Evolutionary conservation across 2,329 filamentous ascomycete genomes (phyloP), one percentile per base, ranked within the genome.

Genomic region (Biscogniauxia sp.): DNA sequence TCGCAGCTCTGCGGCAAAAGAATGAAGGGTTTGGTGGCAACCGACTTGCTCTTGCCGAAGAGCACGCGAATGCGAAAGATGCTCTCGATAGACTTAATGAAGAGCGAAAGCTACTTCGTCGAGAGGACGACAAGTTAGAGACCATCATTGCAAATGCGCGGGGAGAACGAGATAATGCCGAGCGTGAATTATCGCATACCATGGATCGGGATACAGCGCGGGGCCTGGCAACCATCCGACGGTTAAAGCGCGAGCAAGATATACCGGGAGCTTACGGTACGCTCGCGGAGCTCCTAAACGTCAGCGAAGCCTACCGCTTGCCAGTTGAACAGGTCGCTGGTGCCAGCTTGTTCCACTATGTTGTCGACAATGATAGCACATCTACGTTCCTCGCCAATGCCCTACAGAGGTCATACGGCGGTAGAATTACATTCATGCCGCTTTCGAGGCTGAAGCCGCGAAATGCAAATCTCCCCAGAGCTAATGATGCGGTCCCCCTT

Each of bases 251-350:
- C 54, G 88, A 96, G 67, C 82, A 89, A 64, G 86, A 92, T 61
- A 86, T 98, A 5, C 85, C 90, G 1, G 95, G 95, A 25, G 92
- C 95, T 1, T 96, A 97, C 73, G 95, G 96, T 55, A 96, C 93
- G 0, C 77, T 99, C 45, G 93, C 94, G 4, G 96, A 99, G 74
- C 84, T 99, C n/a, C 87, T 98, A 69, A 87, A 93, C 58, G 92
- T 97, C 54, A 86, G 83, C 60, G 92, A 97, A 57, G 85, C 87
- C 57, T 98, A 97, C 76, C 88, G 93, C 62, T 87, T 93, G 11
- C 92, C 95, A 1, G 90, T 96, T 9, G 95, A 99, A 76, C 92
- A 96, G 68, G 95, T 93, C 56, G 95, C 94, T 2, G 95, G 95
- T 19, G 89, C 88, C 64, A 96, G 92, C 73, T 82, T 99, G 8